Base-by-base conservation (phyloP, 2,329 filamentous ascomycete genomes). In the Pseudocercospora eumusae region DNA sequence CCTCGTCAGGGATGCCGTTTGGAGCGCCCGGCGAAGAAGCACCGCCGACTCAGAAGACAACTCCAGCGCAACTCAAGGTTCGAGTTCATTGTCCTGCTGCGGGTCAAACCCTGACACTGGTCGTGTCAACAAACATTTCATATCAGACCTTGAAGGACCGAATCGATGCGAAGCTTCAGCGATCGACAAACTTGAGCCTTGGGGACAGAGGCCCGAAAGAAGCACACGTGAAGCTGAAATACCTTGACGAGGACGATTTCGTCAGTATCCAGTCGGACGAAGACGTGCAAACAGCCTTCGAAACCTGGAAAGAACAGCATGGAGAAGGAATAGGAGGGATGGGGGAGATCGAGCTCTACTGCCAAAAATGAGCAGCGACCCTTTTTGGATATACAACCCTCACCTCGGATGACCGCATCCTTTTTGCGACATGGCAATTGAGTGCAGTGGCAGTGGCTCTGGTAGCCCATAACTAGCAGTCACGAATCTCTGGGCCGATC, bases 191-290 rank as follows among this genome's bases (percentile, higher is more conserved):
- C 69, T 90, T 91, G 73, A 93, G 90, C 57, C 93, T 97, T 71
- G 88, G 88, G 69, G 89, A 86, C 72, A 90, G 91, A 65, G 67
- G 66, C 7, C 59, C 67, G 1, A 70, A 66, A 28, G 67, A 68
- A 55, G 67, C 64, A 47, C 88, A 89, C 68, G 86, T 97, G 69
- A 92, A 92, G 77, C 81, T 99, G 60, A 90, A 92, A 65, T 99
- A 98, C 76, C 85, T 88, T 56, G 95, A 99, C 73, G 95, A 99
- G 68, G 91, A 91, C 54, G 95, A 98, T 72, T 93, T 89, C 73
- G 91, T 99, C 64, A 93, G 89, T 56, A 97, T 99, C 59, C 90
- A 95, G 75, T 93, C 90, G 64, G 95, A 99, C 71, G 95, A 99
- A 71, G 95, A 97, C 69, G 95, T 99, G 47, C 92, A 96, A 71